Conservation (phyloP, 75 land plant species). For the Picea glauca region DNA sequence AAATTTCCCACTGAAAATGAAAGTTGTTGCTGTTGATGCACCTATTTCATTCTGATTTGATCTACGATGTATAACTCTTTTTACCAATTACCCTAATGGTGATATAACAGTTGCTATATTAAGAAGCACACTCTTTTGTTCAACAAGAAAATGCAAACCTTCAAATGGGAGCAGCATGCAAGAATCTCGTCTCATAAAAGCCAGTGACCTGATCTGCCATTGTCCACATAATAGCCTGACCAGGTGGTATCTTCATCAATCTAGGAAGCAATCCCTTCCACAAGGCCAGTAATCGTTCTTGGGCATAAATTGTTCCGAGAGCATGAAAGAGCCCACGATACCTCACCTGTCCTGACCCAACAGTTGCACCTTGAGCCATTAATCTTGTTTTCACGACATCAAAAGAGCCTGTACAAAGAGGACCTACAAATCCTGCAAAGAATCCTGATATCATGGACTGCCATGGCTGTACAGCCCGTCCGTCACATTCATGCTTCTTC, state of each 20-base stretch:
- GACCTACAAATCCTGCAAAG: slow-evolving; percentile 89
- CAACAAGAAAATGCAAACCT: no score
- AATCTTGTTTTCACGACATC: slow-evolving; percentile 98
- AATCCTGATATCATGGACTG: slow-evolving; percentile 99
- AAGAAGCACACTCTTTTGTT: no score
- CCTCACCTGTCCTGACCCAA: slow-evolving; percentile 39
- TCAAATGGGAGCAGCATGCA: slow-evolving; percentile 9
- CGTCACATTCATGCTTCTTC: slow-evolving; percentile 94
- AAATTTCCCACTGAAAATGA: no score
- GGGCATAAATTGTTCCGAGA: slow-evolving; percentile 72
- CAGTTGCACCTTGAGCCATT: slow-evolving; percentile 79
- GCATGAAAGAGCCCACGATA: slow-evolving; percentile 95
- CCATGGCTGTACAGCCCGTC: slow-evolving; percentile 85
- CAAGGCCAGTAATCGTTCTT: slow-evolving; percentile 78
- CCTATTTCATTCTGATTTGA: no score
- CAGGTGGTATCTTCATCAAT: slow-evolving; percentile 99
- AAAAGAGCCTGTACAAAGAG: slow-evolving; percentile 95
- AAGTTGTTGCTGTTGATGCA: no score
- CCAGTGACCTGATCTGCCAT: slow-evolving; percentile 96
- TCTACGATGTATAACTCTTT: no score
- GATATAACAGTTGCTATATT: no score
- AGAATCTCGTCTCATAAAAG: slow-evolving; percentile 74
- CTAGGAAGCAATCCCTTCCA: slow-evolving; percentile 97
- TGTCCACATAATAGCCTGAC: slow-evolving; percentile 99
- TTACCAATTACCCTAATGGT: no score